Evolutionary conservation across 1,284 basidiomycete genomes (phyloP), one percentile per base, ranked within the genome.

Genomic region (Ustilago hordei): DNA sequence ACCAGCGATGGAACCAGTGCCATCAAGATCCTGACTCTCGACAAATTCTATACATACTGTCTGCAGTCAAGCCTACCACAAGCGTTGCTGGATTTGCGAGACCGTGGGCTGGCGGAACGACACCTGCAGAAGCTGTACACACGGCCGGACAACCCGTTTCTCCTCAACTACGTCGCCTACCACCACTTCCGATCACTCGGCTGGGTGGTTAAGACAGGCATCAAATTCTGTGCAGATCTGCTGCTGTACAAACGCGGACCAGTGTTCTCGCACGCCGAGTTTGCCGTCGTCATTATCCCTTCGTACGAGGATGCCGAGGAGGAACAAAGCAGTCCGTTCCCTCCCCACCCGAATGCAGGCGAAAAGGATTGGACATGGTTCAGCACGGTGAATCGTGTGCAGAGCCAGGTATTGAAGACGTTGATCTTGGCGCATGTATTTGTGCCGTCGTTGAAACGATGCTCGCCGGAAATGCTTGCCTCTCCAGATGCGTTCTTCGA

Each of bases 151-250:
- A 97, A 97, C 84, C 95, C 95, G 0, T 95, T 98, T 87, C 88
- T 99, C 39, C 89, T 99, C 41, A 90, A 93, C 79, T 99, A 98
- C 84, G 91, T 92, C 56, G 91, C 91, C 8, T 98, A 96, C 84
- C 96, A 99, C 85, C 95, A 99, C 87, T 99, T 93, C 85, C 91
- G 96, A 23, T 95, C 95, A 2, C 89, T 99, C 5, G 97, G 97
- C n/a, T 99, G 97, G 97, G 93, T 98, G 17, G 92, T 98, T 70
- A 95, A 95, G 86, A 91, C 91, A 31, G 97, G 97, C 3, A 92
- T 97, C 88, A 99, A 99, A 87, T 99, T 99, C 87, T 98, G 95
- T 84, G 93, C 93, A 48, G 97, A 99, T 83, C 94, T 93, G 87
- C 89, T 99, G 15, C 88, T 99, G 36, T 99, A 99, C 87, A 95